A percentile compares a stretch with the other conserved stretches of the same genome.
phyloP scores from a whole-genome alignment of 495 filamentous ascomycete genomes.

The Talaromyces proteolyticus region DNA sequence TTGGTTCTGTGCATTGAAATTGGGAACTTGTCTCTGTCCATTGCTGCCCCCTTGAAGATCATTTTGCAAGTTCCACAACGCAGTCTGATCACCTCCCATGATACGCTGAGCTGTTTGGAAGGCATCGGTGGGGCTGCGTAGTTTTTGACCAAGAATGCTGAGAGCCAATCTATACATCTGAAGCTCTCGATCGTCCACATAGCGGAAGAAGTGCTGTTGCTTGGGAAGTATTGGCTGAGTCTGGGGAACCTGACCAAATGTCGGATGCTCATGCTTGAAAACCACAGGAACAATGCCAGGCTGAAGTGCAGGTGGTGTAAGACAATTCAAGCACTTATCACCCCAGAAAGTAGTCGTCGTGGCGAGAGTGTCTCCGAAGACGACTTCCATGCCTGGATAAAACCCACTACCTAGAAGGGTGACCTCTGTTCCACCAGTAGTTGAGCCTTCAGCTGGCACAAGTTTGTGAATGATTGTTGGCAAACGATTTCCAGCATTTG shows the following conservation, averaged over 20 bases:
- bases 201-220: slow-evolving; percentile 63
- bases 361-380: slow-evolving; percentile 76
- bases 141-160: slow-evolving; percentile 40
- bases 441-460: slow-evolving; percentile 75
- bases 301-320: slow-evolving; percentile 66
- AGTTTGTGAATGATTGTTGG: slow-evolving; percentile 67
- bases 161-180: slow-evolving; percentile 50
- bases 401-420: slow-evolving; percentile 77
- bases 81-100: slow-evolving; percentile 40
- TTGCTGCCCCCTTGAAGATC: slow-evolving; percentile 38
- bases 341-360: slow-evolving; percentile 81
- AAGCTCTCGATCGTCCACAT: slow-evolving; percentile 72
- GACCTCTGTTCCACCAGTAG: slow-evolving; percentile 78
- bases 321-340: slow-evolving; percentile 73
- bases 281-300: slow-evolving; percentile 71
- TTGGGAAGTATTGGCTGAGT: slow-evolving; percentile 43
- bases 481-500: slow-evolving; percentile 31
- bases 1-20: slow-evolving; percentile 33
- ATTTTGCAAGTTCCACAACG: slow-evolving; percentile 36
- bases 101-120: slow-evolving; percentile 45
- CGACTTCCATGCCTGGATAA: slow-evolving; percentile 71
- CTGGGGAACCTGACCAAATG: slow-evolving; percentile 37
- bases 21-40: slow-evolving; percentile 40
- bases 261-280: slow-evolving; percentile 57
- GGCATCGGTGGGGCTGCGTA: slow-evolving; percentile 43